Base-by-base conservation (phyloP, 1,139 yeast genomes). In the Pichia sp. region DNA sequence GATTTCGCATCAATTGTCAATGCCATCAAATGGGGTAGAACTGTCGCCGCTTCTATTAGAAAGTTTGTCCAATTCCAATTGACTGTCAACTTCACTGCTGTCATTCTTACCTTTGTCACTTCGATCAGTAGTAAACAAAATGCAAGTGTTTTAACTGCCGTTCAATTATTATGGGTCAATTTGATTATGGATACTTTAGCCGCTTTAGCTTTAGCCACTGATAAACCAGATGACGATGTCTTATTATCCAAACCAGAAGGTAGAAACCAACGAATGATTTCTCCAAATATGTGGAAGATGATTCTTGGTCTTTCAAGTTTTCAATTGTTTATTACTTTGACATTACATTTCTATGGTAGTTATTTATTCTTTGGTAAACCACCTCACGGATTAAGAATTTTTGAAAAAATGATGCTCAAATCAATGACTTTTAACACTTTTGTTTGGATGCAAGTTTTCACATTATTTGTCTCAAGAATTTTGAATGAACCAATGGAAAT, bases 21-120 rank as follows among this genome's bases (percentile, higher is more conserved):
- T 67, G 99, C 99, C n/a, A 88, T 93, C 62, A 88, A 89, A 69
- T 94, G 99, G 99, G 99, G 99, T 49, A 81, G 99, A 67, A 91
- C 98, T 46, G 99, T 94, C 53, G 86, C 96, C 17, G 84, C 85
- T 32, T 90, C 98, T 2, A 95, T 93, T 62, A 89, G 90, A 67
- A 93, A 93, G 67, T 93, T 93, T 63, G 83, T 93, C 64, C 99
- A 91, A 69, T 93, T 93, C 67, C 99, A 93, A 68, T 75, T 93
- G 58, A 93, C 99, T 4, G 99, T 93, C 48, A 94, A 93, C 62
- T 79, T 93, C 46, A 93, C 99, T 35, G 99, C 99, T 17, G 96
- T 94, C 57, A 74, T 87, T 4, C 76, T 93, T 55, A 91, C 99
- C 0, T 93, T 94, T 72, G 88, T 93, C 27, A 86, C 97, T 34